Base-by-base conservation (phyloP, 1,284 basidiomycete species). In the Ustilago xerochloae region DNA sequence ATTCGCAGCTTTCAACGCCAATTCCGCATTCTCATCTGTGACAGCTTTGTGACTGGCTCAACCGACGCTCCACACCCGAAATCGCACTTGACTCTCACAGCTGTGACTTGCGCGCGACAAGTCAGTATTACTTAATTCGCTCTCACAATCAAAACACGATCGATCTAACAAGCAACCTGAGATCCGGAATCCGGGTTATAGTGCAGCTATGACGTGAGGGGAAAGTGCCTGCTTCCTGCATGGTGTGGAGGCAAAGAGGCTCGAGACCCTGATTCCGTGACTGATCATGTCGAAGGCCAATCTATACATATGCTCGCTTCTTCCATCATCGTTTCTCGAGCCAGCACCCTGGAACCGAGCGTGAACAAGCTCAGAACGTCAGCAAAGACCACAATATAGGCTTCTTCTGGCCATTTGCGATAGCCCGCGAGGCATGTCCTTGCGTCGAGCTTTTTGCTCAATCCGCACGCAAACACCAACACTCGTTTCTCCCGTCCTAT, bases 61-160 rank as follows among this genome's bases (percentile, higher is more conserved):
- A 45, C 61, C 62, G 57, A 61, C 33, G 49, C 45, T 13, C 39
- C 45, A 41, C 62, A 70, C 39, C 62, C 63, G 62, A 65, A 56
- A 28, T 22, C 12, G 15, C 10, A n/a, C n/a, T n/a, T n/a, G n/a
- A n/a, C n/a, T n/a, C n/a, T n/a, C n/a, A n/a, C 3, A 46, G 13
- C 13, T 20, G 32, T n/a, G n/a, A 39, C 22, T 13, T 26, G 38
- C 36, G 39, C 45, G 55, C 47, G 41, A 29, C 35, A 28, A 61
- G 36, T 56, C 50, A 61, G 38, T 28, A 64, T 61, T 65, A 71
- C 62, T 41, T 65, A 62, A 65, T 52, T 49, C 4, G 0, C 3
- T 18, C 5, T 24, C 3, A 10, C 22, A 1, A n/a, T 1, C 1
- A 6, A 20, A 4, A 22, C 0, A 30, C 6, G 8, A 13, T 5